Evolutionary conservation across 148 eudicot species (phyloP).

Genomic region (Amaranthus cruentus): DNA sequence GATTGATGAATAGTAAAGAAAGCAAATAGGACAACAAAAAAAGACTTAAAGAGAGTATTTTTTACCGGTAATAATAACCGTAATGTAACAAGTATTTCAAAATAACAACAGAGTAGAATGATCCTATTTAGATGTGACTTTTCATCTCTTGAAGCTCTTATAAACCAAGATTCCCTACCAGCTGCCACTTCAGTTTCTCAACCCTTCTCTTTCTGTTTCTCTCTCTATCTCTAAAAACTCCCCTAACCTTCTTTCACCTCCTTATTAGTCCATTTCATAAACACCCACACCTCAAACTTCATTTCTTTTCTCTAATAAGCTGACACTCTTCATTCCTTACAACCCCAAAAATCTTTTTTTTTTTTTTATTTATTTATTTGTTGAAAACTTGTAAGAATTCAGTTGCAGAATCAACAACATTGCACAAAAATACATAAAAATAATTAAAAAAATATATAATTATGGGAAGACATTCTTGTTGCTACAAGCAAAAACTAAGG

Average conservation of each 20-base stretch:
- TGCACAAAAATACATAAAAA: constrained; percentile 13
- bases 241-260: neutral
- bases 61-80: neutral
- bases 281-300: constrained; percentile 2
- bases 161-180: constrained; percentile 71
- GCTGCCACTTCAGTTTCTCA: constrained; percentile 65
- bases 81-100: no score
- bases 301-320: constrained; percentile 3
- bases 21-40: no score
- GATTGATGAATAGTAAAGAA: no score
- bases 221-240: constrained; percentile 4
- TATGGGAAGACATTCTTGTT: constrained; percentile 95
- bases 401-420: constrained; percentile 7
- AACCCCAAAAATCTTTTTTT: neutral
- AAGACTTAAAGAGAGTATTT: neutral
- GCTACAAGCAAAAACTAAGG: constrained; percentile 88
- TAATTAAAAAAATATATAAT: neutral
- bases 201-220: constrained; percentile 33
- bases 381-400: neutral
- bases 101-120: constrained; percentile 17
- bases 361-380: neutral
- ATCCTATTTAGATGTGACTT: constrained; percentile 42
- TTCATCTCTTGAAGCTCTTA: constrained; percentile 36
- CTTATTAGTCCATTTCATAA: constrained; percentile 30
- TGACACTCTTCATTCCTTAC: constrained; percentile 18